phyloP scores from a whole-genome alignment of 192 early-diverging fungal genomes.

The Spinellus fusiger region DNA sequence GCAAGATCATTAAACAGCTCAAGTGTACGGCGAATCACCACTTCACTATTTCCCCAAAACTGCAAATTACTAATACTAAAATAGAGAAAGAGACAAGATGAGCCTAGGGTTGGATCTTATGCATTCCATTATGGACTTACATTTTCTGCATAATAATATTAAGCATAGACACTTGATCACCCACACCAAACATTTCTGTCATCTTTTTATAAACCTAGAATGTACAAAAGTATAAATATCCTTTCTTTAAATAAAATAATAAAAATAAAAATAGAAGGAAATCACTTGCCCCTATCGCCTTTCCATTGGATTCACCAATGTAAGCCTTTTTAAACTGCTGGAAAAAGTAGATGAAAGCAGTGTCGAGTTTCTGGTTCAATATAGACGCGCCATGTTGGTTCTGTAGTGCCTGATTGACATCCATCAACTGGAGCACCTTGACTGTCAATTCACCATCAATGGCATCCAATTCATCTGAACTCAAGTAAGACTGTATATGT shows the following conservation, averaged over 20 bases:
- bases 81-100: slow-evolving; percentile 2
- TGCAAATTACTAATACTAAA: slow-evolving; percentile 56
- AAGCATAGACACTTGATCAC: slow-evolving; percentile 53
- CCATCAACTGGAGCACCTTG: slow-evolving; percentile 63
- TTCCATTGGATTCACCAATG: slow-evolving; percentile 64
- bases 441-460: slow-evolving; percentile 72
- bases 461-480: slow-evolving; percentile 72
- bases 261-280: too few relatives aligned
- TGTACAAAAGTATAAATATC: neutral
- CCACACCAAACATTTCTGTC: slow-evolving; percentile 60
- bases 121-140: slow-evolving; percentile 27
- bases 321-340: slow-evolving; percentile 74
- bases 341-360: slow-evolving; percentile 77
- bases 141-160: slow-evolving; percentile 62
- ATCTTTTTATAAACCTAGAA: slow-evolving; percentile 59
- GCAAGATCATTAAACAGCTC: slow-evolving; percentile 74
- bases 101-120: neutral
- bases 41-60: slow-evolving; percentile 48
- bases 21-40: slow-evolving; percentile 58
- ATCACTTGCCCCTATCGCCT: slow-evolving; percentile 30
- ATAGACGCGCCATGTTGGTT: slow-evolving; percentile 40
- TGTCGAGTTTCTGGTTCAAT: slow-evolving; percentile 63
- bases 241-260: neutral
- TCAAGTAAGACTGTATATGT: slow-evolving; percentile 55
- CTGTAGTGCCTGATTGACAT: slow-evolving; percentile 57